Conservation (phyloP, 2,329 filamentous ascomycete genomes). For the Pseudonectria buxi region DNA sequence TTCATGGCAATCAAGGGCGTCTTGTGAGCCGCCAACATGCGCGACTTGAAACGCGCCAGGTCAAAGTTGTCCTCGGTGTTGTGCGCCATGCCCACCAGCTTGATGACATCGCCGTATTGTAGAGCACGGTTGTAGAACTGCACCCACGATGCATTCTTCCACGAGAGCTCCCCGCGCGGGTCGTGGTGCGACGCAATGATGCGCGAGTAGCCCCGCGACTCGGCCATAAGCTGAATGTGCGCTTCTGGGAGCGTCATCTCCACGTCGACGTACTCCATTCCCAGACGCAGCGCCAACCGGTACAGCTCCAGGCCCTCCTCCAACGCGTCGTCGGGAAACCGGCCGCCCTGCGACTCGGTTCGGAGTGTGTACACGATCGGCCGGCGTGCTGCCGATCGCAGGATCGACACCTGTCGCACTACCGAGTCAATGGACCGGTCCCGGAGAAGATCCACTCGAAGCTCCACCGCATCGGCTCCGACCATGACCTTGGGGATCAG, state of each 20-base stretch:
- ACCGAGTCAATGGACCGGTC: slow-evolving; percentile 73
- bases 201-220: slow-evolving; percentile 62
- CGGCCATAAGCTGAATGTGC: slow-evolving; percentile 63
- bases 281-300: slow-evolving; percentile 69
- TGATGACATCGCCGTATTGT: slow-evolving; percentile 88
- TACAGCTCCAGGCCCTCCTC: slow-evolving; percentile 72
- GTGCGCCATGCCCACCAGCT: slow-evolving; percentile 78
- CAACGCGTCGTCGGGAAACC: slow-evolving; percentile 70
- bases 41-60: slow-evolving; percentile 71
- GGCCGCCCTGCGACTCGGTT: slow-evolving; percentile 78
- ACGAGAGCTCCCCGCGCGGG: slow-evolving; percentile 68
- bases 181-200: slow-evolving; percentile 98
- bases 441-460: slow-evolving; percentile 84
- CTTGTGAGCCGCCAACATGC: slow-evolving; percentile 64
- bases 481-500: slow-evolving; percentile 67
- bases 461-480: slow-evolving; percentile 86
- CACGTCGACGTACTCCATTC: slow-evolving; percentile 86
- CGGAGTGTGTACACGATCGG: slow-evolving; percentile 92
- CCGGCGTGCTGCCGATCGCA: slow-evolving; percentile 64
- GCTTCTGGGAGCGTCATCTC: slow-evolving; percentile 79
- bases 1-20: slow-evolving; percentile 92
- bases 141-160: slow-evolving; percentile 91
- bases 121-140: slow-evolving; percentile 83
- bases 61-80: slow-evolving; percentile 79
- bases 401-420: slow-evolving; percentile 69